Base-by-base conservation (phyloP, 2,329 filamentous ascomycete species). In the Pseudogymnoascus sp. region DNA sequence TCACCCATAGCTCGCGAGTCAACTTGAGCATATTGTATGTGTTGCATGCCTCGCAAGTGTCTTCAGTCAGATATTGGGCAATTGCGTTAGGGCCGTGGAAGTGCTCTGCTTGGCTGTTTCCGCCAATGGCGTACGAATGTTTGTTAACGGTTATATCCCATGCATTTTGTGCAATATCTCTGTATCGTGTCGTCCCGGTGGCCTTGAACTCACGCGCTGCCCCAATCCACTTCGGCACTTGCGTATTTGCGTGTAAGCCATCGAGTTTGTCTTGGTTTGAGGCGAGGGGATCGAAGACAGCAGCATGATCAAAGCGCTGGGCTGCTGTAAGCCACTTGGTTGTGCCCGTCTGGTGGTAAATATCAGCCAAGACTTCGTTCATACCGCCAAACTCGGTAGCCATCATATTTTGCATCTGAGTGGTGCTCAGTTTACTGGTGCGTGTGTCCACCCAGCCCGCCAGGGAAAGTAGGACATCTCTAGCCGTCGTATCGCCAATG, bases 11-110 rank as follows among this genome's bases (percentile, higher is more conserved):
- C 60, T 81, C 78, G 0, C 78, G 74, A 0, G 80, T 81, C 35
- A 82, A 69, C 66, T 81, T 81, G 50, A 82, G 76, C 80, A 82
- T 82, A 65, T 82, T 82, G 67, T 81, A 81, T 0, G 78, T 79
- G 67, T 82, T 81, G 69, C 80, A 82, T 1, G 74, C 74, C 68
- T 82, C 80, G 47, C 74, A 75, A 0, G 79, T 81, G 65, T 82
- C 80, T 0, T 70, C 65, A 3, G 68, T 69, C 9, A 82, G 70
- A 59, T 74, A 77, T 2, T 65, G 66, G 0, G 79, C 71, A 60
- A 81, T 81, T 8, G 74, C 76, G 62, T 81, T 74, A 0, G 79
- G 72, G 0, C 68, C 67, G 12, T 71, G 74, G 67, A 82, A 82
- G 66, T 82, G 80, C 66, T 82, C 80, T 0, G 77, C 73, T 62